Evolutionary conservation across 1,284 basidiomycete genomes (phyloP).

Genomic region (Chiua sp.): DNA sequence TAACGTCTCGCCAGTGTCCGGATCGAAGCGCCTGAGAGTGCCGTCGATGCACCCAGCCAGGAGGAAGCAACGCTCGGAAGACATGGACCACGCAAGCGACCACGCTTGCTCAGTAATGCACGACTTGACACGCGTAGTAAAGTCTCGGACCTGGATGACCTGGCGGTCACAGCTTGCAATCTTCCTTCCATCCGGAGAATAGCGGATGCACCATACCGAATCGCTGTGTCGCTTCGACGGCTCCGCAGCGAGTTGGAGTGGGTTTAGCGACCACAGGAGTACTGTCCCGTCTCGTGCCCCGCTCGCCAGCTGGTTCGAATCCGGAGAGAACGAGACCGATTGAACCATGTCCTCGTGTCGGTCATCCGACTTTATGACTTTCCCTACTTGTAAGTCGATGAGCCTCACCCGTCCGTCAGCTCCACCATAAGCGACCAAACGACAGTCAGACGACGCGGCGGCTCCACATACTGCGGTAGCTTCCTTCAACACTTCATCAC

Average conservation of each 20-base stretch:
- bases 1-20: conserved; percentile 5
- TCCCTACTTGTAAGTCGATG: conserved; percentile 7
- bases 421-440: conserved; percentile 25
- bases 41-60: conserved; percentile 25
- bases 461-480: neutral
- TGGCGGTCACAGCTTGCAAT: conserved; percentile 29
- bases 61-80: conserved; percentile 13
- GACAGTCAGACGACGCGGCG: conserved; percentile 16
- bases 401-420: conserved; percentile 19
- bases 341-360: conserved; percentile 11
- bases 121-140: conserved; percentile 1
- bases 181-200: conserved; percentile 24
- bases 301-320: conserved; percentile 21
- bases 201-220: conserved; percentile 24
- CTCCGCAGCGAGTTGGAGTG: conserved; percentile 12
- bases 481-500: conserved; percentile 5
- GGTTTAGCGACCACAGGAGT: conserved; percentile 26
- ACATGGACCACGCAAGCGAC: conserved; percentile 26
- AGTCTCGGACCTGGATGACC: conserved; percentile 24
- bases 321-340: conserved; percentile 27
- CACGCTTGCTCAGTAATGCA: conserved; percentile 20
- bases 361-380: conserved; percentile 4
- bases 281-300: conserved; percentile 25
- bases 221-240: conserved; percentile 21
- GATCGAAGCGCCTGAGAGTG: conserved; percentile 19